Percentiles rank a stretch among this genome's conserved stretches.
Conservation (phyloP, 2,329 filamentous ascomycete species). For the Neofusicoccum sp. region DNA sequence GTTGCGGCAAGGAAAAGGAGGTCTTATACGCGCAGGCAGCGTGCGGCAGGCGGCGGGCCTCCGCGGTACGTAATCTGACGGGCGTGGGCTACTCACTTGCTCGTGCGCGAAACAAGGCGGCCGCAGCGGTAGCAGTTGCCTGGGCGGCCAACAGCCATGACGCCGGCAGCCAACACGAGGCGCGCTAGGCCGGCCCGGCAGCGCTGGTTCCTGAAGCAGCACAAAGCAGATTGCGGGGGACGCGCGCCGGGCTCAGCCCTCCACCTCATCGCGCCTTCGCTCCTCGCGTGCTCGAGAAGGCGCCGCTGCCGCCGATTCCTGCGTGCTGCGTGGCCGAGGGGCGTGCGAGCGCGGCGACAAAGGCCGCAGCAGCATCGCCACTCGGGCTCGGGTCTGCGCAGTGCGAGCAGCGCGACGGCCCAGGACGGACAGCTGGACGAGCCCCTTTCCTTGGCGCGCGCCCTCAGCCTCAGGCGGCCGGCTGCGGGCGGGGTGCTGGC, state of each 20-base stretch:
- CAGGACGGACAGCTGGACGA: neutral
- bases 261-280: constrained; percentile 4
- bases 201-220: constrained; percentile 5
- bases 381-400: neutral
- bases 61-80: constrained; percentile 3
- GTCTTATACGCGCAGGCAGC: constrained; percentile 1
- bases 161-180: constrained; percentile 4
- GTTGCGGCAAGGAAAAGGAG: neutral
- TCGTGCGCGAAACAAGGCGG: constrained; percentile 6
- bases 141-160: constrained; percentile 2
- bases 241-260: neutral
- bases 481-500: neutral
- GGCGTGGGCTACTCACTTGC: neutral
- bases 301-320: no score
- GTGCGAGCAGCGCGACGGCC: constrained; percentile 1
- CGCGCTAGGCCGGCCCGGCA: constrained; percentile 10
- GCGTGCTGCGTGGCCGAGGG: constrained; percentile 4
- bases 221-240: neutral
- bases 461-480: neutral
- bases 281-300: neutral
- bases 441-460: constrained; percentile 1
- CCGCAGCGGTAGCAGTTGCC: constrained; percentile 6
- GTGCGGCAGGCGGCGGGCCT: neutral
- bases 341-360: constrained; percentile 3
- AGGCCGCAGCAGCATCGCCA: constrained; percentile 4